Base-by-base conservation (phyloP, 352 stramenopile species). In the Phytophthora gonapodyides region DNA sequence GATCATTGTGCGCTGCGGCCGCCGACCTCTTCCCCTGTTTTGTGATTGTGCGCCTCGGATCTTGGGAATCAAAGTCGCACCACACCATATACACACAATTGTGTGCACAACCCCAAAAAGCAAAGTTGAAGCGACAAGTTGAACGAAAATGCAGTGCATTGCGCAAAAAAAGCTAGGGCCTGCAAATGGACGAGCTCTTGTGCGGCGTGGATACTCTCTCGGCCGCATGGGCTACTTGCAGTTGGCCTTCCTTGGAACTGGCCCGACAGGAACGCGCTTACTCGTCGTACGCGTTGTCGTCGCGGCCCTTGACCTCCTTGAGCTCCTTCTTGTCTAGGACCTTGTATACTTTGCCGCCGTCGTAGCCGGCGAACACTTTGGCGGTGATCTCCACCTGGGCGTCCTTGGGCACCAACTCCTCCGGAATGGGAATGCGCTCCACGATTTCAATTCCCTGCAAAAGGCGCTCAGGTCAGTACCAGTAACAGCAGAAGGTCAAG, bases 371-470 rank as follows among this genome's bases (percentile, higher is more conserved):
- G 58, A 81, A 96, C 3, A 99, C 97, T 83, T 99, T 99, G 52
- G 97, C 97, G 3, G 93, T 98, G 66, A 99, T 99, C 81, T 99
- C 97, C 19, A 99, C 97, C 67, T 99, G 86, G 11, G 95, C 97
- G 76, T 99, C 97, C 40, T 96, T 87, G 8, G 97, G 97, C 10
- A 99, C 96, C 16, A 99, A 83, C 47, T 99, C 97, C 51, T 97
- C 88, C 6, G 97, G 97, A 73, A 99, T 99, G 41, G 98, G 96
- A 41, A 99, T 91, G 40, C 97, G 91, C 80, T 99, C 97, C 15
- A 99, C 94, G 73, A 99, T 99, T 64, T 98, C 87, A 75, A 99
- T 99, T 37, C 97, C 97, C 58, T 94, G 44, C 16, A 50, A 61
- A 40, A 17, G n/a, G 19, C 40, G 1, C 5, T 17, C 24, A 46